These are phyloP conservation scores for Cicer judaicum DNA, from an alignment of 306 rosid genomes.

Conservation along the genomic window DNA sequence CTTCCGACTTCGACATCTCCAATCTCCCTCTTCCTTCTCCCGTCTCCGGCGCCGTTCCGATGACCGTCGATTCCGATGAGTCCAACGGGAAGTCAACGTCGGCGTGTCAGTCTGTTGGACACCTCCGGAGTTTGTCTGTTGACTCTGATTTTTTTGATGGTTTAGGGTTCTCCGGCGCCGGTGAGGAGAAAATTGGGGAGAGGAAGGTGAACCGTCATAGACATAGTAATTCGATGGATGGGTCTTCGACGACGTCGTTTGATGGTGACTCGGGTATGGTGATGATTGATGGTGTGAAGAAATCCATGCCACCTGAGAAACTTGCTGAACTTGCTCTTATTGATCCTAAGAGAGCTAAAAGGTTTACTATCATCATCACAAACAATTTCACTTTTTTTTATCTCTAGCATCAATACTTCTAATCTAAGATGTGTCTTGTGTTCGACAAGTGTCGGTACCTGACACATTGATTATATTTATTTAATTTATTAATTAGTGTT, in stretches of 20 bases:
- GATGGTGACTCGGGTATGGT: constrained; percentile 57
- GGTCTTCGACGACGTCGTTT: constrained; percentile 62
- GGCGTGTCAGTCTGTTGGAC: constrained; percentile 44
- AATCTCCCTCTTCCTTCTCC: constrained; percentile 56
- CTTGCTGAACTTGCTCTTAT: constrained; percentile 95
- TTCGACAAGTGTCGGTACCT: too few relatives aligned
- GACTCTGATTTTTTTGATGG: constrained; percentile 92
- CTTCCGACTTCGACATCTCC: constrained; percentile 89
- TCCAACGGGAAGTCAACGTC: constrained; percentile 48
- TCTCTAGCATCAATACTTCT: too few relatives aligned
- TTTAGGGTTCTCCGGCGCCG: constrained; percentile 52
- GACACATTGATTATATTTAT: too few relatives aligned
- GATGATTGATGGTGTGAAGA: constrained; percentile 62
- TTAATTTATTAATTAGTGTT: too few relatives aligned
- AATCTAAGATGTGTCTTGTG: too few relatives aligned
- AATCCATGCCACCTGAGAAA: constrained; percentile 80
- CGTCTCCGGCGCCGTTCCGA: constrained; percentile 42
- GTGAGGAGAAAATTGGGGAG: constrained; percentile 43
- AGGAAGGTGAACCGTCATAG: constrained; percentile 64
- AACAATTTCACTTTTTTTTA: constrained; percentile 15
- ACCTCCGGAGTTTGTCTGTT: constrained; percentile 79
- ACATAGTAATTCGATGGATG: constrained; percentile 89
- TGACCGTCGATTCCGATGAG: constrained; percentile 67
- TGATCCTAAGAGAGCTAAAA: constrained; percentile 92
- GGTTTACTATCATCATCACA: constrained; percentile 49